Conservation (phyloP, 2,329 filamentous ascomycete genomes). For the Boeremia exigua region DNA sequence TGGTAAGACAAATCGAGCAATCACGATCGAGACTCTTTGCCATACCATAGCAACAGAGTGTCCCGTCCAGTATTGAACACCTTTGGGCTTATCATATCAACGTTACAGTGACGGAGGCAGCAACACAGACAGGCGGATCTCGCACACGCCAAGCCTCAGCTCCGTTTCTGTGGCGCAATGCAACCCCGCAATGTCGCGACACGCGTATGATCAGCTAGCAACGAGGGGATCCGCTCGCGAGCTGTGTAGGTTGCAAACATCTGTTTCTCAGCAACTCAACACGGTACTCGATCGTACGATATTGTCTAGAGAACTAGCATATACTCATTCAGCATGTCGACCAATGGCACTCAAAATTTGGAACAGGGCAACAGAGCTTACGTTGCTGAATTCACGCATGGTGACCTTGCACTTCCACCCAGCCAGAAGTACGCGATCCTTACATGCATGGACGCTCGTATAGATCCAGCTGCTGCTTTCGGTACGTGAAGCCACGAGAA, state of each 20-base stretch:
- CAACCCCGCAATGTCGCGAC: conserved; percentile 26
- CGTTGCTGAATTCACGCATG: conserved; percentile 67
- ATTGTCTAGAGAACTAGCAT: background rate
- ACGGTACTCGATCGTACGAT: conserved; percentile 3
- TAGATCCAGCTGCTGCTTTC: conserved; percentile 71
- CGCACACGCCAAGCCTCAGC: background rate
- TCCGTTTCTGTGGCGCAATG: conserved; percentile 19
- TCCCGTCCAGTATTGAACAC: too few species aligned
- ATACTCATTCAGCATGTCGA: conserved; percentile 43
- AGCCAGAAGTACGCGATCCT: conserved; percentile 72
- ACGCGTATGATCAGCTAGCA: background rate
- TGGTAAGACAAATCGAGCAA: too few species aligned
- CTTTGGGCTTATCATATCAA: background rate
- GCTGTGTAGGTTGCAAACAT: background rate
- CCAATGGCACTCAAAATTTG: conserved; percentile 61
- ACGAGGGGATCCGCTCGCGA: background rate
- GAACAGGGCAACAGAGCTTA: conserved; percentile 65
- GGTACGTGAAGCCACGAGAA: conserved; percentile 32
- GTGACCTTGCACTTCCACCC: conserved; percentile 70
- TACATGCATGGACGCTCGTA: conserved; percentile 83
- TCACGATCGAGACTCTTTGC: too few species aligned
- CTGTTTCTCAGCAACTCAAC: background rate
- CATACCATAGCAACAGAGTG: too few species aligned
- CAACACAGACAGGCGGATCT: too few species aligned
- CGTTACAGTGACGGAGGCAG: background rate